Conservation (phyloP, 1,139 yeast species). For the Geotrichum aggregatum region DNA sequence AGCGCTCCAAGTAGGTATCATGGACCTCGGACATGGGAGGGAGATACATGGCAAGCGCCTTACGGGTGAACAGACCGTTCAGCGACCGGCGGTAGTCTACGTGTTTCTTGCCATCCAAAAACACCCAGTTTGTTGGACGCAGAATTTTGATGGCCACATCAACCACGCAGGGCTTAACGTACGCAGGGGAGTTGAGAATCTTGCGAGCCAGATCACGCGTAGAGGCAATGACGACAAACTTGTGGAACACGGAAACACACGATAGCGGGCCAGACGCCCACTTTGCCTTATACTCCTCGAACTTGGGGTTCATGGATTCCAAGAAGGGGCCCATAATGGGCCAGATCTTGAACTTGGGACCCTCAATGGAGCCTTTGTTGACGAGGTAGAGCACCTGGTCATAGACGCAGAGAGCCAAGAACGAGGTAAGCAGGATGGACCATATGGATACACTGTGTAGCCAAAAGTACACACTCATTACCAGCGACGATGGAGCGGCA, state of each 20-base stretch:
- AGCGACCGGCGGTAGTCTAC: slow-evolving; percentile 86
- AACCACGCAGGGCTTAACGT: slow-evolving; percentile 94
- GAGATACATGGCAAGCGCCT: slow-evolving; percentile 76
- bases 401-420: slow-evolving; percentile 55
- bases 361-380: slow-evolving; percentile 83
- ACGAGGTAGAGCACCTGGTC: slow-evolving; percentile 78
- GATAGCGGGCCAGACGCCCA: slow-evolving; percentile 94
- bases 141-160: slow-evolving; percentile 91
- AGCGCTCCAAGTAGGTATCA: slow-evolving; percentile 71
- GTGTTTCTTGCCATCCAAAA: slow-evolving; percentile 92
- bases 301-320: slow-evolving; percentile 94
- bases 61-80: slow-evolving; percentile 81
- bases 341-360: slow-evolving; percentile 82
- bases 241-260: slow-evolving; percentile 96
- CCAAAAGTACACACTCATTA: slow-evolving; percentile 11
- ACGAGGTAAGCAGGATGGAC: slow-evolving; percentile 49
- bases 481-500: slow-evolving; percentile 10
- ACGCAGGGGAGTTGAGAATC: slow-evolving; percentile 76
- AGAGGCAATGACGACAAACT: slow-evolving; percentile 93
- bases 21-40: slow-evolving; percentile 80
- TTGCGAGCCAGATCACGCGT: slow-evolving; percentile 87
- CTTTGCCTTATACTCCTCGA: slow-evolving; percentile 85
- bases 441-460: slow-evolving; percentile 31
- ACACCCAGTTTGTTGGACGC: slow-evolving; percentile 96
- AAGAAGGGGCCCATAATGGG: slow-evolving; percentile 95